Percentiles rank a stretch among this genome's conserved stretches.
Evolutionary conservation across 2,329 filamentous ascomycete species (phyloP).

Genomic region (Xylaria multiplex): DNA sequence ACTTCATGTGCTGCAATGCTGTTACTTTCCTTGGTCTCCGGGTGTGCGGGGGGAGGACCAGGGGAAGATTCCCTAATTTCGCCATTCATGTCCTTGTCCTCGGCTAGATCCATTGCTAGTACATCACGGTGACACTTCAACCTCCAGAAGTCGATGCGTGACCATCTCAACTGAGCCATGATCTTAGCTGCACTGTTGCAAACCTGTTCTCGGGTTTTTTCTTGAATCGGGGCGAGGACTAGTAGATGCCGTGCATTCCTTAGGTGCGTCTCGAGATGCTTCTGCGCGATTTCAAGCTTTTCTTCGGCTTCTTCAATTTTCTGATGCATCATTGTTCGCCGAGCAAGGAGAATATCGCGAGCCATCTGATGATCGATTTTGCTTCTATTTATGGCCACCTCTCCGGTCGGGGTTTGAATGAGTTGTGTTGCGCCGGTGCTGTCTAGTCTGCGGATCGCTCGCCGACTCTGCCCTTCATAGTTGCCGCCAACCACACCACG

Average conservation of each 20-base stretch:
- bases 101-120: constrained; percentile 82
- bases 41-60: constrained; percentile 39
- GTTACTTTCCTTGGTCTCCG: constrained; percentile 52
- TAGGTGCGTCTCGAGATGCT: constrained; percentile 82
- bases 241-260: constrained; percentile 91
- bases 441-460: constrained; percentile 77
- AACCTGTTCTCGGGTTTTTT: constrained; percentile 87
- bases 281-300: constrained; percentile 76
- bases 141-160: constrained; percentile 92
- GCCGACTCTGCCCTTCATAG: constrained; percentile 82
- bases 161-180: constrained; percentile 91
- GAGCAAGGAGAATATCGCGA: constrained; percentile 83
- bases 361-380: constrained; percentile 84
- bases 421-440: constrained; percentile 67
- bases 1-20: constrained; percentile 50
- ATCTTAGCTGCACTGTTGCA: constrained; percentile 85
- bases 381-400: constrained; percentile 77
- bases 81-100: constrained; percentile 67
- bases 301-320: constrained; percentile 87
- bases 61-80: constrained; percentile 44
- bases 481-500: constrained; percentile 84
- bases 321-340: constrained; percentile 82
- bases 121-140: constrained; percentile 92
- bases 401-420: constrained; percentile 76
- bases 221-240: constrained; percentile 87